Conservation (phyloP, 2,329 filamentous ascomycete genomes). For the Venturia carpophila region DNA sequence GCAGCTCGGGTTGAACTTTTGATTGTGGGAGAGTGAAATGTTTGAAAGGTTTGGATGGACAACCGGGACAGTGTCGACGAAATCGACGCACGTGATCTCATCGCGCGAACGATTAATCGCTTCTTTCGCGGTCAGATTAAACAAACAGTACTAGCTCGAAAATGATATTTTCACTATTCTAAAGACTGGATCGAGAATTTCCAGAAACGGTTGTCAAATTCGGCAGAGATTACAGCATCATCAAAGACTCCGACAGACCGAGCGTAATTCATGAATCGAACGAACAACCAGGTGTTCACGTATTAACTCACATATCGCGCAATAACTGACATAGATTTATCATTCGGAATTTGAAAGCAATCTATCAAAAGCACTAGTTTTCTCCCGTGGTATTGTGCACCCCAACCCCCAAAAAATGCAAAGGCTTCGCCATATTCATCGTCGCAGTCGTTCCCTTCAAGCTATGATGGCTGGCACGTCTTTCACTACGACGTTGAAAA, state of each 20-base stretch:
- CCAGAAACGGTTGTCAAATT: too few relatives aligned
- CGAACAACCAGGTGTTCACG: not conserved
- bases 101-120: not conserved
- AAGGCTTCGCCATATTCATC: not conserved
- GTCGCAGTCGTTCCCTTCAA: not conserved
- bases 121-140: not conserved
- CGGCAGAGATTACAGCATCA: too few relatives aligned
- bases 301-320: too few relatives aligned
- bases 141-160: too few relatives aligned
- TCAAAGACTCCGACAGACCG: too few relatives aligned
- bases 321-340: not conserved
- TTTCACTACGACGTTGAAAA: not conserved
- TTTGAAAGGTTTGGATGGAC: not conserved
- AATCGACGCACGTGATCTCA: not conserved
- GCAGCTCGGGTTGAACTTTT: too few relatives aligned
- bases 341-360: not conserved
- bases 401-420: not conserved
- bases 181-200: too few relatives aligned
- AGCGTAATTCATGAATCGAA: not conserved
- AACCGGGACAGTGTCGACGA: not conserved
- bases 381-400: conserved; percentile 5
- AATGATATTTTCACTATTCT: too few relatives aligned
- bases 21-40: not conserved
- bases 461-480: not conserved
- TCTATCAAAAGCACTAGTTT: not conserved